These are phyloP conservation scores for Cladorrhinum samala DNA, from an alignment of 495 filamentous ascomycete species.

Conservation along the genomic window DNA sequence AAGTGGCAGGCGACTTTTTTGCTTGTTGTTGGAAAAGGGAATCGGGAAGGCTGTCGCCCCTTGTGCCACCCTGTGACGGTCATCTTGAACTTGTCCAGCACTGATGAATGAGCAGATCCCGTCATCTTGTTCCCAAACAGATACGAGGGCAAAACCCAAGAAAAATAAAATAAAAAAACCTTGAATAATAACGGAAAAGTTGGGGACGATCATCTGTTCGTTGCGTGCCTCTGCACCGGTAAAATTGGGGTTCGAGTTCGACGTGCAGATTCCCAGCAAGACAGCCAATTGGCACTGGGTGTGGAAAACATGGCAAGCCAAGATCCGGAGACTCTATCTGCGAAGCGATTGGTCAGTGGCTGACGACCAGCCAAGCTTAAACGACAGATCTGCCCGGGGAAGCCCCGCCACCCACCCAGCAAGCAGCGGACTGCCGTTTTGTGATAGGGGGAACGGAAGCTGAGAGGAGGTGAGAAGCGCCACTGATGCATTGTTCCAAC, in stretches of 20 bases:
- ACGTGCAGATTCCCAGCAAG: too few species aligned
- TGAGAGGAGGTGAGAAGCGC: not conserved
- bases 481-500: constrained; percentile 4
- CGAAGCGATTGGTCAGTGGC: constrained; percentile 7
- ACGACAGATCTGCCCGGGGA: constrained; percentile 12
- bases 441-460: constrained; percentile 3
- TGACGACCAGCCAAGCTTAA: constrained; percentile 8
- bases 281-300: too few species aligned
- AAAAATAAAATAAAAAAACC: too few species aligned
- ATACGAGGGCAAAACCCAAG: too few species aligned
- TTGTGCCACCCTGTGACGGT: too few species aligned
- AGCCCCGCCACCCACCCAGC: not conserved
- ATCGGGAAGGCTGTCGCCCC: not conserved
- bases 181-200: too few species aligned
- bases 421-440: not conserved
- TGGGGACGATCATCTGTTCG: too few species aligned
- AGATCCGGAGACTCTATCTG: constrained; percentile 13
- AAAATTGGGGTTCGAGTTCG: too few species aligned
- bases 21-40: not conserved
- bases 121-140: too few species aligned
- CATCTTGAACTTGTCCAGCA: too few species aligned
- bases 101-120: too few species aligned
- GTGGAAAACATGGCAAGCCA: constrained; percentile 1
- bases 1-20: not conserved
- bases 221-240: too few species aligned